phyloP scores from a whole-genome alignment of 768 basidiomycete genomes.

The Mycena rosella region DNA sequence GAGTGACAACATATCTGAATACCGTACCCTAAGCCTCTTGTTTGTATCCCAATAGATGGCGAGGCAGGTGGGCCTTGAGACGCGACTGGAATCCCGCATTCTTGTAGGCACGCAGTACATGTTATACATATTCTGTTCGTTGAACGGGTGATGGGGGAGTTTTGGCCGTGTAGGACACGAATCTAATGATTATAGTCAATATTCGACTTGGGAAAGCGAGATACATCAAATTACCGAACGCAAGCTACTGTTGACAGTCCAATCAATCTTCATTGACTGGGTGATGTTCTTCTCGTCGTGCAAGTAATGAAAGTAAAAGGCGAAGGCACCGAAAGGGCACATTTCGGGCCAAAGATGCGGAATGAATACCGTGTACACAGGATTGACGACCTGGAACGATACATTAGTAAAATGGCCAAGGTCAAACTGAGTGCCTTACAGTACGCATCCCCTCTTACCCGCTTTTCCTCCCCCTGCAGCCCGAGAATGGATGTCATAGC shows the following conservation, averaged over 20 bases:
- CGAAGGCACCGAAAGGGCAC: conserved; percentile 19
- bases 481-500: conserved; percentile 40
- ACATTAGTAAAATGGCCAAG: neutral
- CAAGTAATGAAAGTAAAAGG: conserved; percentile 15
- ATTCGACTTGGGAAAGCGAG: too few species aligned
- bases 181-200: neutral
- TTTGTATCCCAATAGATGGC: conserved; percentile 5
- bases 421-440: neutral
- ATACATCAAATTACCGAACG: neutral
- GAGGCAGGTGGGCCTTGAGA: conserved; percentile 6
- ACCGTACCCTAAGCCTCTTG: conserved; percentile 3
- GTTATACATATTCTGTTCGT: conserved; percentile 8
- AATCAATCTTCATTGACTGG: conserved; percentile 1
- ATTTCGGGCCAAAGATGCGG: conserved; percentile 9
- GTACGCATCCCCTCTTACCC: conserved; percentile 24
- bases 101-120: neutral
- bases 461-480: conserved; percentile 46
- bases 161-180: conserved; percentile 1
- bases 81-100: neutral
- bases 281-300: conserved; percentile 2
- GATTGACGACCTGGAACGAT: conserved; percentile 14
- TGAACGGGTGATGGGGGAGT: neutral
- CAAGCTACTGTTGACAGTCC: conserved; percentile 4
- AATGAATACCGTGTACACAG: conserved; percentile 12
- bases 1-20: neutral